Evolutionary conservation across 441 rosid genomes (phyloP).

Genomic region (Viola pubescens): DNA sequence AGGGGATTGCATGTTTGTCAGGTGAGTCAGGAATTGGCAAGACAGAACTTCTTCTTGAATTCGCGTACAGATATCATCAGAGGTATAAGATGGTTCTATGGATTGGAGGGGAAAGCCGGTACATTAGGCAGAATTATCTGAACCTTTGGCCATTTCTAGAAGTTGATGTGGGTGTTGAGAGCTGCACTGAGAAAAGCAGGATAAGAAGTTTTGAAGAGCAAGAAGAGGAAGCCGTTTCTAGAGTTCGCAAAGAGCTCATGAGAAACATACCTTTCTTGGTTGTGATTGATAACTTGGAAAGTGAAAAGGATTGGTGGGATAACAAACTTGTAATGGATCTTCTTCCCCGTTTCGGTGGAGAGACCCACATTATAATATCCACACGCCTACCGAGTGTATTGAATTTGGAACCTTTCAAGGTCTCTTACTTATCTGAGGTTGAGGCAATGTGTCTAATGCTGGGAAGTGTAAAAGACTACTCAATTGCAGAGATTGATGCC

Average conservation of each 20-base stretch:
- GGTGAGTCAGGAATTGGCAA: slow-evolving; percentile 94
- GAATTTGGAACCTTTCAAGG: slow-evolving; percentile 81
- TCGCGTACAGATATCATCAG: slow-evolving; percentile 71
- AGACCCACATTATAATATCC: slow-evolving; percentile 77
- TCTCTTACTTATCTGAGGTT: slow-evolving; percentile 70
- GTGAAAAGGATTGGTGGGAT: slow-evolving; percentile 98
- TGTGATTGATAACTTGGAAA: slow-evolving; percentile 81
- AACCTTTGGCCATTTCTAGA: slow-evolving; percentile 72
- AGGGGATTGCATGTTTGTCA: slow-evolving; percentile 78
- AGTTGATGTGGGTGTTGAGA: slow-evolving; percentile 70
- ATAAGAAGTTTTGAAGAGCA: slow-evolving; percentile 82
- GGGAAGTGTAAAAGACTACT: slow-evolving; percentile 53
- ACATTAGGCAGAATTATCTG: slow-evolving; percentile 74
- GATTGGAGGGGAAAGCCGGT: slow-evolving; percentile 87
- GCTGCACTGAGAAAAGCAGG: slow-evolving; percentile 43
- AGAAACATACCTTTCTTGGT: slow-evolving; percentile 81
- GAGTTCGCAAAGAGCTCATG: slow-evolving; percentile 74
- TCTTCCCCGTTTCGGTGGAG: slow-evolving; percentile 91
- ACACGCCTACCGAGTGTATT: slow-evolving; percentile 58
- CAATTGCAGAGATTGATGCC: slow-evolving; percentile 55
- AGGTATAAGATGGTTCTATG: slow-evolving; percentile 89
- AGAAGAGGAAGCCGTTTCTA: slow-evolving; percentile 67
- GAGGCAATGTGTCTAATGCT: slow-evolving; percentile 88
- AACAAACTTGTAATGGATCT: slow-evolving; percentile 83
- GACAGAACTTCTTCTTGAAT: slow-evolving; percentile 90